Conservation (phyloP, 176 grass and related monocot species). For the Triticum dicoccoides region DNA sequence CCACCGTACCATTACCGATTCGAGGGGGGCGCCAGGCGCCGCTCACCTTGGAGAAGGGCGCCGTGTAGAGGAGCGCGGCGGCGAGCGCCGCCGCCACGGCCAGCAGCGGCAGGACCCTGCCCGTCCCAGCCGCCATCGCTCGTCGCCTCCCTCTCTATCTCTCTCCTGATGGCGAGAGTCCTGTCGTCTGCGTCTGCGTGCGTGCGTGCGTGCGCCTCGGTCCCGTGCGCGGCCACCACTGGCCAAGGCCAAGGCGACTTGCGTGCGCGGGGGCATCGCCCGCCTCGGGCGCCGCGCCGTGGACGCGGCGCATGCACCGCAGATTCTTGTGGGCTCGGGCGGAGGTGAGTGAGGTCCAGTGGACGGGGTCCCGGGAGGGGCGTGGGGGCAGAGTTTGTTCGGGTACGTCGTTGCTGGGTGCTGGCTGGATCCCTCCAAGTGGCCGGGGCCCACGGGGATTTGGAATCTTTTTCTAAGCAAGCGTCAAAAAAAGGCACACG, state of each 20-base stretch:
- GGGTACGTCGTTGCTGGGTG: neutral
- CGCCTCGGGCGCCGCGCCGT: neutral
- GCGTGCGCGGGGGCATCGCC: neutral
- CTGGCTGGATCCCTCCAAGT: conserved; percentile 3
- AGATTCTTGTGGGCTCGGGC: too few species aligned
- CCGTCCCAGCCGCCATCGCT: conserved; percentile 29
- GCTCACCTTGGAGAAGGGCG: conserved; percentile 37
- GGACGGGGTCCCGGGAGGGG: neutral
- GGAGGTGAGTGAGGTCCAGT: too few species aligned
- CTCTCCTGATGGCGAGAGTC: too few species aligned
- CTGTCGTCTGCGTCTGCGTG: neutral
- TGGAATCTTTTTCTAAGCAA: neutral
- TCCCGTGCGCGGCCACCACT: neutral
- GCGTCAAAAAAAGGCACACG: neutral
- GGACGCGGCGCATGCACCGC: neutral
- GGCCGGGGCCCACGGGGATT: neutral
- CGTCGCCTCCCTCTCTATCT: neutral
- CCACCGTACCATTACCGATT: neutral
- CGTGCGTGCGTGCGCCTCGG: neutral
- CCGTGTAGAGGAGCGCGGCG: conserved; percentile 59
- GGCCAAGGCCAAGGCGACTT: neutral
- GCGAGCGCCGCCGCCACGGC: conserved; percentile 53
- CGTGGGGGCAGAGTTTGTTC: neutral
- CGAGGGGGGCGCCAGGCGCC: neutral
- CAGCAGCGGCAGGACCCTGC: conserved; percentile 49